Conservation (phyloP, 2,329 filamentous ascomycete genomes). For the Elsinoe australis region DNA sequence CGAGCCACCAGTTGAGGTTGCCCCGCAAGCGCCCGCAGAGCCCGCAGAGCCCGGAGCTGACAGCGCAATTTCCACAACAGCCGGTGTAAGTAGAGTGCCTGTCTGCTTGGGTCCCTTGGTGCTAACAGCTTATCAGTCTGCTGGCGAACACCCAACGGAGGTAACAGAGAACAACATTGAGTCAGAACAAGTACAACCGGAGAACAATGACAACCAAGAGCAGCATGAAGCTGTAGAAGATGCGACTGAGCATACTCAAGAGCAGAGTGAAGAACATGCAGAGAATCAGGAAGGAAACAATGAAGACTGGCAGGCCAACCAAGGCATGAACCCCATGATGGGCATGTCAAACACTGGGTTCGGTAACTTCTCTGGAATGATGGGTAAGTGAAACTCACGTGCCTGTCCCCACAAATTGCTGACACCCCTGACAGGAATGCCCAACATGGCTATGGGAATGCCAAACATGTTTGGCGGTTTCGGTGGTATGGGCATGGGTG, state of each 20-base stretch:
- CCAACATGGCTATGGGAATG: conserved; percentile 77
- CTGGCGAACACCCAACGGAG: too few relatives aligned
- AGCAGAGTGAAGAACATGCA: not conserved
- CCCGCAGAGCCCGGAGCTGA: not conserved
- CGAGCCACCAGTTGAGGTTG: not conserved
- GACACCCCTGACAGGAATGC: conserved; percentile 53
- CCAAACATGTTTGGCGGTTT: conserved; percentile 73
- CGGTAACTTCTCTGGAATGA: conserved; percentile 77
- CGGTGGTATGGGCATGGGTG: conserved; percentile 65
- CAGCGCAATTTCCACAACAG: too few relatives aligned
- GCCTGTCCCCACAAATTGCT: conserved; percentile 7
- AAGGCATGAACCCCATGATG: conserved; percentile 62
- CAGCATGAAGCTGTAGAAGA: not conserved
- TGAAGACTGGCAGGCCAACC: conserved; percentile 27
- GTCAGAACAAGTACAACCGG: too few relatives aligned
- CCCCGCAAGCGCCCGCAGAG: not conserved
- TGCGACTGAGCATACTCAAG: conserved; percentile 3
- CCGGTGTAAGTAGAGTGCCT: not conserved
- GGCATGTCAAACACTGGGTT: conserved; percentile 48
- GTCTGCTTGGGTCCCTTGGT: not conserved
- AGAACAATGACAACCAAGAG: not conserved
- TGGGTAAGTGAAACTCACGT: conserved; percentile 62
- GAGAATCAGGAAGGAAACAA: conserved; percentile 17
- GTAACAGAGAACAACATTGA: too few relatives aligned
- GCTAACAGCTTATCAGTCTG: too few relatives aligned